Evolutionary conservation across 2,329 filamentous ascomycete species (phyloP), one percentile per base, ranked within the genome.

Genomic region (Beauveria sp.): DNA sequence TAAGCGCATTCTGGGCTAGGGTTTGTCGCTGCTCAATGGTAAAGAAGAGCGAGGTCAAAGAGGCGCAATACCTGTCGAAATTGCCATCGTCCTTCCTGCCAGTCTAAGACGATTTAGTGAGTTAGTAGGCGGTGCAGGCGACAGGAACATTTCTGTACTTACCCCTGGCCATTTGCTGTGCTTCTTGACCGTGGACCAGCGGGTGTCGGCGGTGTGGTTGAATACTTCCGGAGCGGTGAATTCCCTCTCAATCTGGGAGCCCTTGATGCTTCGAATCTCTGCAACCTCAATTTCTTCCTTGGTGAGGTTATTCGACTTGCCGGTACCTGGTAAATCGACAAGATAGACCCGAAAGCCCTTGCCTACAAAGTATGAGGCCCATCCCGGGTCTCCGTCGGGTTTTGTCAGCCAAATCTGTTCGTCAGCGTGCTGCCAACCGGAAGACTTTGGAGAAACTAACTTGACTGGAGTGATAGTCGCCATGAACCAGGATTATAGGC

Each of bases 1-100:
- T 68, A 8, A 79, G 75, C 0, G 77, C 76, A 12, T 71, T 64
- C 45, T 73, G 70, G 1, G 66, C 71, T 1, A 71, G 43, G 0
- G 58, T 62, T 60, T 78, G 73, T 16, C 72, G 70, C 42, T 74
- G 67, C 0, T 64, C 46, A 26, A 64, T 68, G 12, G 63, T 68
- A n/a, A 69, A 63, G 5, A 64, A 62, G 4, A 75, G 69, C 2
- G 77, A 74, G 1, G 76, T 70, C 28, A 80, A 71, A 0, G 75
- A 74, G 6, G 75, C 72, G 65, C 75, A 79, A 66, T 82, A 82
- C 1, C 70, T 71, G 62, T 80, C 76, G 65, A 86, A 85, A 20
- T 72, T 67, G 0, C 73, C 65, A 63, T 85, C 81, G 2, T 78
- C 78, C 16, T 68, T 65, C 45, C 65, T 63, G 1, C 74, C 74